Percentiles rank a stretch among this genome's conserved stretches.
Evolutionary conservation across 2,329 filamentous ascomycete genomes (phyloP).

Genomic region (Calycina marina): DNA sequence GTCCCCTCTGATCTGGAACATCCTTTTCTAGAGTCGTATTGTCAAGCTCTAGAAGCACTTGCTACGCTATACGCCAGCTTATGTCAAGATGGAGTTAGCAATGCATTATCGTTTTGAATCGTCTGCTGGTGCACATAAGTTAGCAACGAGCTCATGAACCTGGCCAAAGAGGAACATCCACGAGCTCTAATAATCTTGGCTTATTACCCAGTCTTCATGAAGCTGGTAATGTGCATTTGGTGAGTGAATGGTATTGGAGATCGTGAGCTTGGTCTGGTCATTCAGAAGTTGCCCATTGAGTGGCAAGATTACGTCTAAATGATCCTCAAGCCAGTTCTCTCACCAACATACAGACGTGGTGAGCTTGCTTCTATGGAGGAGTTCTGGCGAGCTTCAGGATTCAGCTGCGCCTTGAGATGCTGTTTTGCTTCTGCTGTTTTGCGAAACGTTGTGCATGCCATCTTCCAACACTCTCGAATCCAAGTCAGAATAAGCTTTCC

Average conservation of each 20-base stretch:
- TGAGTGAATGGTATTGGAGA: conserved; percentile 9
- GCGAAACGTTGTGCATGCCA: no score
- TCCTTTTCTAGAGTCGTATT: conserved; percentile 12
- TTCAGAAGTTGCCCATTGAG: not conserved
- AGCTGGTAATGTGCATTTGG: conserved; percentile 10
- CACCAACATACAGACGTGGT: no score
- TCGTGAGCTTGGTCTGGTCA: not conserved
- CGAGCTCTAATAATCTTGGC: conserved; percentile 12
- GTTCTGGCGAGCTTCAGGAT: not conserved
- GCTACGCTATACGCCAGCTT: conserved; percentile 18
- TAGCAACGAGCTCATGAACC: conserved; percentile 2
- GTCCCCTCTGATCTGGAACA: conserved; percentile 14
- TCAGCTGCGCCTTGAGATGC: not conserved
- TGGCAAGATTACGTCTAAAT: not conserved
- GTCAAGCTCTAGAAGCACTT: conserved; percentile 14
- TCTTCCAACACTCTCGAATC: no score
- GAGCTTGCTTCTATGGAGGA: no score
- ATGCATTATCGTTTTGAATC: conserved; percentile 13
- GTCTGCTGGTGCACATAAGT: conserved; percentile 15
- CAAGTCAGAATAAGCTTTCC: no score
- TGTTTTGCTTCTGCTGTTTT: not conserved
- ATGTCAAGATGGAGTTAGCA: conserved; percentile 11
- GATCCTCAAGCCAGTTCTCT: no score
- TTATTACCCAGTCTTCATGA: conserved; percentile 12
- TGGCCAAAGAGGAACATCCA: conserved; percentile 7